Base-by-base conservation (phyloP, 2,329 filamentous ascomycete genomes). In the Coleophoma cylindrospora region DNA sequence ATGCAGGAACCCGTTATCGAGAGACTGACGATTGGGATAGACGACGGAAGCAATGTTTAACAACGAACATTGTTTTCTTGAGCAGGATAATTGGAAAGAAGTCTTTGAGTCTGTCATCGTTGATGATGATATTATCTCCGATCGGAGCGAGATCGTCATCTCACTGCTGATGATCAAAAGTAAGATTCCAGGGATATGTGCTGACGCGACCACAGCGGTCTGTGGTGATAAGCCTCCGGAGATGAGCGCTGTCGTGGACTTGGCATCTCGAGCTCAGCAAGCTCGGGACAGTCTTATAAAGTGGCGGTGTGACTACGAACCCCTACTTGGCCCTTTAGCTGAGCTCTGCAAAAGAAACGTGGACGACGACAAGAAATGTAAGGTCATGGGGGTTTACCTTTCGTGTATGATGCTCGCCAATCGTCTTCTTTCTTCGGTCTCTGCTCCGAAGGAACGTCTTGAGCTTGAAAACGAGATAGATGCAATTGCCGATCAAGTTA, bases 391-490 rank as follows among this genome's bases (percentile, higher is more conserved):
- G 1, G 56, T 57, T 12, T 62, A 52, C 38, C 56, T 64, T 6
- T 57, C 60, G 15, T 70, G 66, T 15, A 44, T 59, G 3, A 59
- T 64, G 40, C 50, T 61, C 14, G 32, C 50, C 3, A 56, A 49
- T 32, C 57, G 61, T 13, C 34, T 62, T 2, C 36, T 61, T 10
- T 50, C 56, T 3, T 50, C 55, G 4, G 36, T 64, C 4, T 50
- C 50, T 15, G 27, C 27, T 27, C 21, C 47, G 1, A 37, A 19
- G 3, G 53, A 56, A 7, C 50, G 66, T 17, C 21, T 47, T 12
- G 47, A 49, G 13, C n/a, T 68, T 5, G 67, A 68, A 46, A 46
- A 48, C 3, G 58, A 64, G 34, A 57, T 57, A 7, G 66, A 67
- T 40, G 45, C 43, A 2, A 46, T 66, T 32, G 63, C 60, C 10